phyloP scores from a whole-genome alignment of 2,329 filamentous ascomycete species.

The Monilinia vaccinii-corymbosi region DNA sequence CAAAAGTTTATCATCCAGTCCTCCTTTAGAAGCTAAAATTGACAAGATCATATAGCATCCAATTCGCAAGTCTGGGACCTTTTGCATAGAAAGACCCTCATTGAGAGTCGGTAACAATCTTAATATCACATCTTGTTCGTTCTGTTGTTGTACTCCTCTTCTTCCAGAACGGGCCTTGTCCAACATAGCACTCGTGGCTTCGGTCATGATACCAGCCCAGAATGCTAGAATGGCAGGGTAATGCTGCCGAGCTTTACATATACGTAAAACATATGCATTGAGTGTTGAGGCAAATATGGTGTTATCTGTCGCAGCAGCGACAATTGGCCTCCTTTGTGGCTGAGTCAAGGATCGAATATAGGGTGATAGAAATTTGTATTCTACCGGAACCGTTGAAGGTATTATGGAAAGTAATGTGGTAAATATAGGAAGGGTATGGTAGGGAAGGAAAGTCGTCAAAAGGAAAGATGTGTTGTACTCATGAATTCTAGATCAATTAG shows the following conservation, averaged over 20 bases:
- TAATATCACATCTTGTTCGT: slow-evolving; percentile 69
- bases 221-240: slow-evolving; percentile 75
- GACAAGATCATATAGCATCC: slow-evolving; percentile 88
- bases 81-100: slow-evolving; percentile 65
- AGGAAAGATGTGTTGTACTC: slow-evolving; percentile 77
- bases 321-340: slow-evolving; percentile 71
- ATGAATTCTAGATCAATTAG: slow-evolving; percentile 55
- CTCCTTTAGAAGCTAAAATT: slow-evolving; percentile 74
- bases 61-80: slow-evolving; percentile 69
- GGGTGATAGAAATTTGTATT: slow-evolving; percentile 77
- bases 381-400: slow-evolving; percentile 60
- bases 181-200: slow-evolving; percentile 75
- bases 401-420: slow-evolving; percentile 80
- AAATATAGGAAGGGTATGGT: slow-evolving; percentile 80
- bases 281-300: slow-evolving; percentile 65
- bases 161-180: slow-evolving; percentile 70
- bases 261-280: slow-evolving; percentile 69
- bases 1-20: slow-evolving; percentile 70
- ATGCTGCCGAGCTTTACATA: slow-evolving; percentile 61
- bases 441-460: slow-evolving; percentile 82
- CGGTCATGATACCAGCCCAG: slow-evolving; percentile 82
- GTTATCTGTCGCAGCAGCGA: slow-evolving; percentile 75
- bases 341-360: slow-evolving; percentile 71
- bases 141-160: slow-evolving; percentile 65
- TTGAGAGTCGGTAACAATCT: slow-evolving; percentile 62